These are phyloP conservation scores for Gossypium turneri DNA, from an alignment of 345 rosid species.

Conservation along the genomic window DNA sequence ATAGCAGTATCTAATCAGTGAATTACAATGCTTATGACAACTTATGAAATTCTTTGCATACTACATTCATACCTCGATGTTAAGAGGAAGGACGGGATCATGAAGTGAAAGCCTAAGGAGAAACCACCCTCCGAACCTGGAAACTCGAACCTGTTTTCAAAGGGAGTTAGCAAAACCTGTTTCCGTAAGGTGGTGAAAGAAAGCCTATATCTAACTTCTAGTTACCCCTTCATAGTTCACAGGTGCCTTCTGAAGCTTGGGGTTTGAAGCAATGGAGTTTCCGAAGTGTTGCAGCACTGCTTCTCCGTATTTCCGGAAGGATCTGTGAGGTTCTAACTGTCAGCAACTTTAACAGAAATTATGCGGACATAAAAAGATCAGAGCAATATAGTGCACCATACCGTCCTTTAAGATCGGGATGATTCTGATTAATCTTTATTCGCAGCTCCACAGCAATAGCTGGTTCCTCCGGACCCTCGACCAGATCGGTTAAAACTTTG, in stretches of 20 bases:
- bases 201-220: constrained; percentile 17
- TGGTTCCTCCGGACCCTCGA: constrained; percentile 80
- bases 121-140: constrained; percentile 96
- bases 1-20: background rate
- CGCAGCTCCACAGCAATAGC: constrained; percentile 73
- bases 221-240: constrained; percentile 85
- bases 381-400: constrained; percentile 31
- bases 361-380: background rate
- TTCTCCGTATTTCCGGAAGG: constrained; percentile 89
- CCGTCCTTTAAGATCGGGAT: constrained; percentile 92
- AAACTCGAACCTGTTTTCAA: constrained; percentile 66
- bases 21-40: background rate
- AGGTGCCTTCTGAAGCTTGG: constrained; percentile 72
- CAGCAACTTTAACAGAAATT: constrained; percentile 8
- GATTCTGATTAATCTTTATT: constrained; percentile 77
- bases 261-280: constrained; percentile 45
- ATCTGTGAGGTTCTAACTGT: constrained; percentile 37
- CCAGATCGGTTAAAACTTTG: constrained; percentile 80
- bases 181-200: background rate
- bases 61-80: constrained; percentile 64
- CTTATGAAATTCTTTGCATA: constrained; percentile 1
- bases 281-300: constrained; percentile 71
- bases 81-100: constrained; percentile 98
- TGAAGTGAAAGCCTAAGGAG: constrained; percentile 97
- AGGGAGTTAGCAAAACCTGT: constrained; percentile 4